These are phyloP conservation scores for Adenanthera pavonina DNA, from an alignment of 306 rosid species.

Conservation along the genomic window DNA sequence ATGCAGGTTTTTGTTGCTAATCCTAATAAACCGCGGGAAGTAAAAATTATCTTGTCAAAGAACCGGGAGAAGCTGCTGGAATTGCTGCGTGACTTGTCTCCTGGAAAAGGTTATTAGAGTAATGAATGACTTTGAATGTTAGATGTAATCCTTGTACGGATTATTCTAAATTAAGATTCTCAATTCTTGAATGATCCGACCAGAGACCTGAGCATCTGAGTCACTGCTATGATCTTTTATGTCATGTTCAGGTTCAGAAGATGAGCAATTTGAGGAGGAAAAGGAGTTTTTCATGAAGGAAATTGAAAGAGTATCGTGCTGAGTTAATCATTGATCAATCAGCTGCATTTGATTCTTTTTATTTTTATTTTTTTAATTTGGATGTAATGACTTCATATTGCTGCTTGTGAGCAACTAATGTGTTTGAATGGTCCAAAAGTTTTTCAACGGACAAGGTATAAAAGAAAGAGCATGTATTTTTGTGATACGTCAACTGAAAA, in stretches of 20 bases:
- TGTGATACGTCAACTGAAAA: conserved; percentile 35
- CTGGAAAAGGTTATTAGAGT: conserved; percentile 75
- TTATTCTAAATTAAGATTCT: conserved; percentile 16
- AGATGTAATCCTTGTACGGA: not conserved
- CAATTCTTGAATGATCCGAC: conserved; percentile 12
- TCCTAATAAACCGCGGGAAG: conserved; percentile 85
- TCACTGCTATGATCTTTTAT: not conserved
- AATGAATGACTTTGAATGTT: conserved; percentile 25
- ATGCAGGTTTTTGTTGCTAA: conserved; percentile 93
- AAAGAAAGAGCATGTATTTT: not conserved
- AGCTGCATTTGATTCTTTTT: conserved; percentile 28
- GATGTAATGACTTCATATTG: conserved; percentile 38
- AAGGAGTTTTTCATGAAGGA: conserved; percentile 87
- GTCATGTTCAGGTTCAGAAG: conserved; percentile 81
- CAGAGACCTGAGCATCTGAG: not conserved
- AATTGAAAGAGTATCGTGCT: conserved; percentile 60
- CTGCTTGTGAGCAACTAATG: conserved; percentile 36
- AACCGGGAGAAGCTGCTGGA: conserved; percentile 80
- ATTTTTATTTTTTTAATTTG: not conserved
- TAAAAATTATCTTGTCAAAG: conserved; percentile 75
- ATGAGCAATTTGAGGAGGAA: conserved; percentile 95
- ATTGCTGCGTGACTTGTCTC: conserved; percentile 75
- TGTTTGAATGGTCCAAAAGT: conserved; percentile 29
- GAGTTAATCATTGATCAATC: conserved; percentile 31
- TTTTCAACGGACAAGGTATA: conserved; percentile 28